These are phyloP conservation scores for Cyclanthera cordifolia DNA, from an alignment of 306 rosid genomes.

Conservation along the genomic window DNA sequence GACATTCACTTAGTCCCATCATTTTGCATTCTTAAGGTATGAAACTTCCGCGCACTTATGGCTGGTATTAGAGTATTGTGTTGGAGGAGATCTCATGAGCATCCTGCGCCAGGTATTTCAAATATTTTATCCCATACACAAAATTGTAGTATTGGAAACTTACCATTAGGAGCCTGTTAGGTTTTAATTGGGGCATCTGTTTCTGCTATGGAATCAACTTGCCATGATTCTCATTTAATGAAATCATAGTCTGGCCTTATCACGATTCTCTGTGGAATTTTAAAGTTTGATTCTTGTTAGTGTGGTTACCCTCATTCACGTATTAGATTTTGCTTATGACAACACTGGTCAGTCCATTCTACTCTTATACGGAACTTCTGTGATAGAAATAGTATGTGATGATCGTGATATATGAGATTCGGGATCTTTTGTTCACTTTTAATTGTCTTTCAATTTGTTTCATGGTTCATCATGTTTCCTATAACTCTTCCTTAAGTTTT, in stretches of 20 bases:
- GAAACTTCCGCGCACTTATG: conserved; percentile 97
- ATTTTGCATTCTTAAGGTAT: conserved; percentile 44
- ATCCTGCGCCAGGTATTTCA: conserved; percentile 64
- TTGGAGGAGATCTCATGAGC: conserved; percentile 84
- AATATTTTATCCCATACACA: not conserved
- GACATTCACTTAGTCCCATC: not conserved
- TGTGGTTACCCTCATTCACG: not conserved
- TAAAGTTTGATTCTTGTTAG: not conserved
- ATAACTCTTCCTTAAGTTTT: not conserved
- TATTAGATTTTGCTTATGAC: not conserved
- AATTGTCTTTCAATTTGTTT: not conserved
- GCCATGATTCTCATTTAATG: not conserved
- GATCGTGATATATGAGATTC: not conserved
- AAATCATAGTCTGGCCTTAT: not conserved
- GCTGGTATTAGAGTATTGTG: conserved; percentile 91
- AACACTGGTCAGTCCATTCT: not conserved
- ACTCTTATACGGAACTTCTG: not conserved
- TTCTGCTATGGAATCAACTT: not conserved
- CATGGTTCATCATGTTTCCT: not conserved
- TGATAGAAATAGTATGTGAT: not conserved
- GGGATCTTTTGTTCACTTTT: not conserved
- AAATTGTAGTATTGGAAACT: not conserved
- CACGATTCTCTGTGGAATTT: not conserved
- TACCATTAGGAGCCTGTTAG: not conserved
- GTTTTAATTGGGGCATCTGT: not conserved